Conservation (phyloP, 176 grass and related monocot genomes). For the Rhynchospora breviuscula region DNA sequence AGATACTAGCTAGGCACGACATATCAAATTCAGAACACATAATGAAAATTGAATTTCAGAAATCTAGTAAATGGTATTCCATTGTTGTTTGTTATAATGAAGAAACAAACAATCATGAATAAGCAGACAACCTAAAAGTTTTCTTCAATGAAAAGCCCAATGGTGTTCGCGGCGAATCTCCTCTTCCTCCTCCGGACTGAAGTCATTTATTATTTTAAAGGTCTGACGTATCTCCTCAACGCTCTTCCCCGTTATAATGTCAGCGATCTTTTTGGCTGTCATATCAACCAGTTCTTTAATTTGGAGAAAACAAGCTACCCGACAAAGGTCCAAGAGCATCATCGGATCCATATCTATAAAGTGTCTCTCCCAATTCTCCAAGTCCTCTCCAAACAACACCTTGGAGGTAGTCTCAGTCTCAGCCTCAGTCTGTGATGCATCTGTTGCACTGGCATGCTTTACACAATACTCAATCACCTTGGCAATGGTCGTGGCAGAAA, state of each 20-base stretch:
- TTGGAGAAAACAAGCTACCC: not conserved
- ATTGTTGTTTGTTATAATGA: too few species aligned
- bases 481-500: not conserved
- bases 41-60: too few species aligned
- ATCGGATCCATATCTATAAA: not conserved
- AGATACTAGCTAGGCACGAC: too few species aligned
- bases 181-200: not conserved
- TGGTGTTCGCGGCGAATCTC: not conserved
- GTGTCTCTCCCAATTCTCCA: not conserved
- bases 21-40: too few species aligned
- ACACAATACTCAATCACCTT: not conserved
- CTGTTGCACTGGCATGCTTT: not conserved
- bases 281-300: not conserved
- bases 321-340: not conserved
- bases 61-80: too few species aligned
- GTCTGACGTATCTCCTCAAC: not conserved
- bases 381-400: not conserved
- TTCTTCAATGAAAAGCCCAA: not conserved
- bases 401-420: not conserved
- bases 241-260: not conserved
- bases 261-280: not conserved
- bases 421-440: not conserved
- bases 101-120: not conserved
- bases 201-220: not conserved
- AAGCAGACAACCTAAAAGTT: not conserved